Evolutionary conservation across 2,329 filamentous ascomycete species (phyloP).

Genomic region (Calonectria hongkongensis): DNA sequence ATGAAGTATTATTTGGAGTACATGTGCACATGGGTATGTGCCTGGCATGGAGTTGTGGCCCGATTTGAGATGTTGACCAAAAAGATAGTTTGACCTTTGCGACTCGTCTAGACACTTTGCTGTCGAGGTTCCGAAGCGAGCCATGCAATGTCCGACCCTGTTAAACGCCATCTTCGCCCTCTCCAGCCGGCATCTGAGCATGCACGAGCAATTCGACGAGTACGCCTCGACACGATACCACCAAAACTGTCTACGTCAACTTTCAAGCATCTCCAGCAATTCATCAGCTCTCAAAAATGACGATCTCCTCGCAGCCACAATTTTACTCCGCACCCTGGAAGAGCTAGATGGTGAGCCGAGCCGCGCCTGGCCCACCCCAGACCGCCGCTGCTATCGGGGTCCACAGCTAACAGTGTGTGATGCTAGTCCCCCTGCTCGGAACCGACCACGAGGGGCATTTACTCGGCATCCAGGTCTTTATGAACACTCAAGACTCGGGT

Average conservation of each 20-base stretch:
- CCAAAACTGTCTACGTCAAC: constrained; percentile 69
- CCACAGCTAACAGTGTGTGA: constrained; percentile 25
- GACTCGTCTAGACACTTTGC: constrained; percentile 69
- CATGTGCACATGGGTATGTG: constrained; percentile 55
- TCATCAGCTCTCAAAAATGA: constrained; percentile 66
- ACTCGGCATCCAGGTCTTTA: constrained; percentile 68
- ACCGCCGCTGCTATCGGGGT: constrained; percentile 1
- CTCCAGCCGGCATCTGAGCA: constrained; percentile 71
- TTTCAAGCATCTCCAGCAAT: constrained; percentile 68
- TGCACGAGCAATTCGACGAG: constrained; percentile 65
- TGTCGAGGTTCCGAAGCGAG: constrained; percentile 71
- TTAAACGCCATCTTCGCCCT: constrained; percentile 75
- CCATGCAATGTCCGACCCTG: constrained; percentile 69
- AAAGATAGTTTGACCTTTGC: constrained; percentile 63
- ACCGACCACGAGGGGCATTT: constrained; percentile 68
- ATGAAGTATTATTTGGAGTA: constrained; percentile 56
- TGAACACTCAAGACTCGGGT: constrained; percentile 63
- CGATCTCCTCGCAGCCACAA: constrained; percentile 72
- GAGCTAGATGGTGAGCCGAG: constrained; percentile 66
- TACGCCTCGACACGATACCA: constrained; percentile 72
- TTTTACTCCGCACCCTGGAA: constrained; percentile 74
- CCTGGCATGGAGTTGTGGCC: not conserved
- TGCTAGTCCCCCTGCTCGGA: constrained; percentile 58
- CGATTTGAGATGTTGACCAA: constrained; percentile 8
- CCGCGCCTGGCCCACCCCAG: not conserved